Conservation (phyloP, 345 rosid species). For the Diplotaxis tenuifolia region DNA sequence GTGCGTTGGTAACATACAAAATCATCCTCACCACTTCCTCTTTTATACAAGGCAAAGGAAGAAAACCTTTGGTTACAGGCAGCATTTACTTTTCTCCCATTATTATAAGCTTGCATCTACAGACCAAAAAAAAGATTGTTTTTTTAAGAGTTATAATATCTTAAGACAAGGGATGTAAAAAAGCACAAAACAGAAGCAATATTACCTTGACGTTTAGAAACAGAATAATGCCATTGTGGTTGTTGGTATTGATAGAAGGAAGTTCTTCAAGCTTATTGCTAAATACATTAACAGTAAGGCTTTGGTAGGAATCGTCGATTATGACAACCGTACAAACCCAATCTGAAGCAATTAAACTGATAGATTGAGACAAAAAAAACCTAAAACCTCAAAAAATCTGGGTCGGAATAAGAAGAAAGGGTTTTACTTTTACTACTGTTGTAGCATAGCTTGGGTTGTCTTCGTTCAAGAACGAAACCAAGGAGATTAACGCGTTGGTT, state of each 20-base stretch:
- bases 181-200: neutral
- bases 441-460: constrained; percentile 45
- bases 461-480: constrained; percentile 57
- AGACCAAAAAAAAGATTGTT: neutral
- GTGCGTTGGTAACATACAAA: constrained; percentile 61
- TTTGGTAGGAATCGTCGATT: constrained; percentile 50
- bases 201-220: constrained; percentile 61
- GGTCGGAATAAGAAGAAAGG: neutral
- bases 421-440: constrained; percentile 47
- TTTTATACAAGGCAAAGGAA: constrained; percentile 66
- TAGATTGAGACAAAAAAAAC: neutral
- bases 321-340: constrained; percentile 48
- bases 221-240: constrained; percentile 55
- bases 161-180: neutral
- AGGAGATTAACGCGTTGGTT: constrained; percentile 59
- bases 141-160: neutral
- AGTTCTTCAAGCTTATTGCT: constrained; percentile 44
- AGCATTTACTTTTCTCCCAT: constrained; percentile 44
- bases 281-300: constrained; percentile 51
- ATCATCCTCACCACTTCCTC: constrained; percentile 34
- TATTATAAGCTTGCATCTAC: constrained; percentile 27
- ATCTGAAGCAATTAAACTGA: constrained; percentile 40
- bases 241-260: constrained; percentile 48
- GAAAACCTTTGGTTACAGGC: constrained; percentile 54
- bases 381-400: too few relatives aligned